A percentile compares a stretch with the other conserved stretches of the same genome.
Evolutionary conservation across 805 yeast species (phyloP).

Genomic region (Saccharomycopsis selenospora): DNA sequence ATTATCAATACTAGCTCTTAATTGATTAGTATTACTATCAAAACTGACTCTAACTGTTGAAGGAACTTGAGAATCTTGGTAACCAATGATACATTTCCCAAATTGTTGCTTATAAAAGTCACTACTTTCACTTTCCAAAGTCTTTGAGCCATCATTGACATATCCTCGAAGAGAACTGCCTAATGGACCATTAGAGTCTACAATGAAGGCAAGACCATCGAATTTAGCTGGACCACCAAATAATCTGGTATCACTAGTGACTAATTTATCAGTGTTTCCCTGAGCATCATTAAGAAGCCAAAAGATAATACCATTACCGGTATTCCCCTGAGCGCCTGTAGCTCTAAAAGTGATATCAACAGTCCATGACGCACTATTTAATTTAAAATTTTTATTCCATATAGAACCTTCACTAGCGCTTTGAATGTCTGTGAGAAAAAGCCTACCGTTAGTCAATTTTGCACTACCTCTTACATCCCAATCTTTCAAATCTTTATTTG

Average conservation of each 20-base stretch:
- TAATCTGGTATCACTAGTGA: conserved; percentile 28
- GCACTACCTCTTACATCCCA: conserved; percentile 39
- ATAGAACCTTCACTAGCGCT: conserved; percentile 34
- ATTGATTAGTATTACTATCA: conserved; percentile 32
- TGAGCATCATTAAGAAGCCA: conserved; percentile 40
- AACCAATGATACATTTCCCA: conserved; percentile 51
- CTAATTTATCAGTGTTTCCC: conserved; percentile 22
- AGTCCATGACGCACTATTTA: conserved; percentile 40
- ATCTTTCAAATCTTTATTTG: conserved; percentile 22
- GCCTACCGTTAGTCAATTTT: conserved; percentile 43
- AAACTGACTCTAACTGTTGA: conserved; percentile 60
- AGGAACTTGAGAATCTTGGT: conserved; percentile 66
- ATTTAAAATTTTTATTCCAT: conserved; percentile 33
- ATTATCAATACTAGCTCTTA: conserved; percentile 68
- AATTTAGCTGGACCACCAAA: conserved; percentile 52
- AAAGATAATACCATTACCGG: conserved; percentile 51
- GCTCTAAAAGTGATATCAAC: conserved; percentile 59
- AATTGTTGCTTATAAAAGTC: conserved; percentile 32
- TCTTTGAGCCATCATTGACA: conserved; percentile 49
- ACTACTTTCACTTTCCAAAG: conserved; percentile 26
- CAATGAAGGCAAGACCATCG: conserved; percentile 57
- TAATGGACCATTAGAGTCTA: conserved; percentile 43
- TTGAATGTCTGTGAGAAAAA: conserved; percentile 37
- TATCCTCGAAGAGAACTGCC: conserved; percentile 51
- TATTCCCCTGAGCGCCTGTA: conserved; percentile 41